Evolutionary conservation across 169 alveolate species (phyloP).

Genomic region (Plasmodium falciparum): DNA sequence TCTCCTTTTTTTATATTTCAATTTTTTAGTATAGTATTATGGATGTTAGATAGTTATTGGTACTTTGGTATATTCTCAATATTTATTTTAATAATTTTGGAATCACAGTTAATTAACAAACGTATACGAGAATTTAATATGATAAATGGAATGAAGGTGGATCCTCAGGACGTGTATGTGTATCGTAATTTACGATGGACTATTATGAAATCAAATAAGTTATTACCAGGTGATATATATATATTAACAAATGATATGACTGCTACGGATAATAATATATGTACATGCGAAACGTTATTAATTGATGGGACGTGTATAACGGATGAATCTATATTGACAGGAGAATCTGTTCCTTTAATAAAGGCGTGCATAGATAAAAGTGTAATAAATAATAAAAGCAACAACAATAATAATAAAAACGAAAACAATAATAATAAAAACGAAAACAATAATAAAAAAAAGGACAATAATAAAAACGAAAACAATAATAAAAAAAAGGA

Average conservation of each 20-base stretch:
- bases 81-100: constrained; percentile 89
- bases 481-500: not conserved
- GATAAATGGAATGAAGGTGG: constrained; percentile 91
- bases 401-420: not conserved
- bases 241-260: constrained; percentile 76
- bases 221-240: constrained; percentile 96
- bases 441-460: not conserved
- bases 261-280: constrained; percentile 54
- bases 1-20: constrained; percentile 98
- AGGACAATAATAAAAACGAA: not conserved
- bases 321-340: constrained; percentile 91
- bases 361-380: constrained; percentile 79
- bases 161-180: constrained; percentile 90
- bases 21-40: constrained; percentile 93
- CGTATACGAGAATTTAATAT: constrained; percentile 86
- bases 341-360: constrained; percentile 90
- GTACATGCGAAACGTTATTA: constrained; percentile 72
- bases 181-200: constrained; percentile 93
- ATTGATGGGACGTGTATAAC: constrained; percentile 84
- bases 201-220: constrained; percentile 87
- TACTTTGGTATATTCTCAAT: constrained; percentile 93
- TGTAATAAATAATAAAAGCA: constrained; percentile 7
- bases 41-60: constrained; percentile 98
- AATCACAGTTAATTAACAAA: constrained; percentile 88
- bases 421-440: not conserved